A percentile compares a stretch with the other conserved stretches of the same genome.
Conservation (phyloP, 176 grass and related monocot species). For the Carex kokanica region DNA sequence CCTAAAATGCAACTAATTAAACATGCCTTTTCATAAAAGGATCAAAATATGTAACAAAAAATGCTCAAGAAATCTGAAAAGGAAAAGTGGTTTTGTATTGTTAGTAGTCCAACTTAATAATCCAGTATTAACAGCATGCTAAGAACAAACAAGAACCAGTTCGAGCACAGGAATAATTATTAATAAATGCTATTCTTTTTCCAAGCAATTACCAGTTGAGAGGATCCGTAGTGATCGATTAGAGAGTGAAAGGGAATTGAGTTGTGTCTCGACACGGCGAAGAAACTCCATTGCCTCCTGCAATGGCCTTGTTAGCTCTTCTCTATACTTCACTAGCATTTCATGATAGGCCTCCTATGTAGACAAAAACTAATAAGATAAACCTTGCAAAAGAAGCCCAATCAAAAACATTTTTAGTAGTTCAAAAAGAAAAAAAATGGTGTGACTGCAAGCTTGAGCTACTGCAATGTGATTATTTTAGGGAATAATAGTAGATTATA, state of each 20-base stretch:
- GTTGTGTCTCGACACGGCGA: constrained; percentile 71
- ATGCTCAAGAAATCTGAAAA: neutral
- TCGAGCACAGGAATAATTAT: neutral
- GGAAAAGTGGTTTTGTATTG: neutral
- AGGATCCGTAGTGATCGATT: constrained; percentile 75
- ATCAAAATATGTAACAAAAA: constrained; percentile 14
- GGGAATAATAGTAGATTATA: too few relatives aligned
- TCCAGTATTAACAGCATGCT: neutral
- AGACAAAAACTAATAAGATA: neutral
- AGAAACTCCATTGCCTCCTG: constrained; percentile 98
- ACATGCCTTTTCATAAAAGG: neutral
- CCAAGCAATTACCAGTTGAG: constrained; percentile 52
- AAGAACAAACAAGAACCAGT: neutral
- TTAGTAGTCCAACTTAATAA: neutral
- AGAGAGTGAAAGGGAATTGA: constrained; percentile 86
- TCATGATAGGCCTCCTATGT: constrained; percentile 92
- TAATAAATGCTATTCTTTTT: constrained; percentile 7
- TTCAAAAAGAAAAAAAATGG: neutral
- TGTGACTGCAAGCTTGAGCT: neutral
- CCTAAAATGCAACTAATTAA: neutral
- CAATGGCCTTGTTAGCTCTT: constrained; percentile 86
- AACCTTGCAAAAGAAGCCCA: neutral
- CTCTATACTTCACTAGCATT: constrained; percentile 96
- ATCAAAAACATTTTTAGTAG: neutral
- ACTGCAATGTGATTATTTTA: neutral